phyloP scores from a whole-genome alignment of 768 basidiomycete genomes.

The Cubamyces sp. region DNA sequence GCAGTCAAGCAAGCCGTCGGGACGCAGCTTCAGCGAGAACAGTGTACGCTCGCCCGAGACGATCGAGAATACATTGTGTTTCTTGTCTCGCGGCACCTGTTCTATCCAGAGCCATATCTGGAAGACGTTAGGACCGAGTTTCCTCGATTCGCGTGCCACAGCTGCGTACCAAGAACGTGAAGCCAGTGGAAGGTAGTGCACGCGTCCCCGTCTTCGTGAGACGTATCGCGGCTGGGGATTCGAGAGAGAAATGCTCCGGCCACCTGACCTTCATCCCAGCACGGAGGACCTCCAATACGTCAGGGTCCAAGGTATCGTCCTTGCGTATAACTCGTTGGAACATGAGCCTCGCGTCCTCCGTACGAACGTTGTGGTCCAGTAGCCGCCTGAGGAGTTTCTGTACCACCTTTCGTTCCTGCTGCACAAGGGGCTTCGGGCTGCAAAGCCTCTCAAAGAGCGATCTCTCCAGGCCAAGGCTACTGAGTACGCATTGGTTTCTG shows the following conservation, averaged over 20 bases:
- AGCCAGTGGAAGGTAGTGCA: slow-evolving; percentile 62
- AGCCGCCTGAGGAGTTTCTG: slow-evolving; percentile 69
- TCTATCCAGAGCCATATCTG: slow-evolving; percentile 58
- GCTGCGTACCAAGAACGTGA: slow-evolving; percentile 69
- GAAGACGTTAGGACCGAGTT: slow-evolving; percentile 28
- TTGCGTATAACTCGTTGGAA: slow-evolving; percentile 59
- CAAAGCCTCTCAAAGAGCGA: slow-evolving; percentile 56
- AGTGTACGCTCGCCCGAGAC: slow-evolving; percentile 37
- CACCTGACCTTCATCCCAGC: slow-evolving; percentile 74
- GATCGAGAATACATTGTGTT: slow-evolving; percentile 44
- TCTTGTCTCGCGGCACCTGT: slow-evolving; percentile 39
- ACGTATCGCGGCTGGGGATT: slow-evolving; percentile 54
- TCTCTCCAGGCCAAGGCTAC: slow-evolving; percentile 57
- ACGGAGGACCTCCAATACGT: slow-evolving; percentile 72
- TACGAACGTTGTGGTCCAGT: slow-evolving; percentile 74
- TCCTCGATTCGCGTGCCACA: not conserved
- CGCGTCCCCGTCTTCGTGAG: slow-evolving; percentile 52
- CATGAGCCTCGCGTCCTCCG: slow-evolving; percentile 63
- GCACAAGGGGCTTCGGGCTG: slow-evolving; percentile 32
- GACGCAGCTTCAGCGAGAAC: slow-evolving; percentile 52
- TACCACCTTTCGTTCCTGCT: slow-evolving; percentile 57
- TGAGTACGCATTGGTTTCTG: slow-evolving; percentile 70
- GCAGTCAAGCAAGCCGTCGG: slow-evolving; percentile 62
- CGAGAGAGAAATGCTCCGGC: slow-evolving; percentile 78
- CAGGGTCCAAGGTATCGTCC: slow-evolving; percentile 57